phyloP scores from a whole-genome alignment of 139 green algal species.

The Micractinium conductrix region DNA sequence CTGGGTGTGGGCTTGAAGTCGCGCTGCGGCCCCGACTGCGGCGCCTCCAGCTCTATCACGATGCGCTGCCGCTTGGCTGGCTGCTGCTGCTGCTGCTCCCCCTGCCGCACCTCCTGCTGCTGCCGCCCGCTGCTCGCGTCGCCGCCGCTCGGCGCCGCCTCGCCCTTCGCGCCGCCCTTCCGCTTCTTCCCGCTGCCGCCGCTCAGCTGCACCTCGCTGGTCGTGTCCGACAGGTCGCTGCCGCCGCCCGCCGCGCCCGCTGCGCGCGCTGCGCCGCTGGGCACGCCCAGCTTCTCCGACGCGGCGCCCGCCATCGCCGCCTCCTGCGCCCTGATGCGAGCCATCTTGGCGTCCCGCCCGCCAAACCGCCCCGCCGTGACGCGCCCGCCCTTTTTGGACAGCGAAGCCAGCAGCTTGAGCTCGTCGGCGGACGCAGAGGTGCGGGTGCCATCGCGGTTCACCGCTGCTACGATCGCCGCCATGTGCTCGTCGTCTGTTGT shows the following conservation, averaged over 20 bases:
- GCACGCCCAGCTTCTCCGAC: constrained; percentile 32
- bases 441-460: constrained; percentile 75
- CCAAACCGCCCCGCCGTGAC: constrained; percentile 63
- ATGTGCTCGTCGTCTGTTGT: constrained; percentile 25
- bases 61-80: constrained; percentile 44
- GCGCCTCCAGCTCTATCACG: constrained; percentile 44
- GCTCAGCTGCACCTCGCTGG: constrained; percentile 35
- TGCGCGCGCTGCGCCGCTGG: background rate
- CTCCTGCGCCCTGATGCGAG: constrained; percentile 73
- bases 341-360: constrained; percentile 82
- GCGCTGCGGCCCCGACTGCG: background rate
- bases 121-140: too few relatives aligned
- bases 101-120: constrained; percentile 10
- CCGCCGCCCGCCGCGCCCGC: background rate
- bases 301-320: constrained; percentile 25
- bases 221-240: constrained; percentile 40
- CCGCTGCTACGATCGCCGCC: background rate
- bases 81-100: background rate
- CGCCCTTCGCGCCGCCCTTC: background rate
- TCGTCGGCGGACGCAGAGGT: constrained; percentile 61
- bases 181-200: constrained; percentile 31
- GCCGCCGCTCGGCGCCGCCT: constrained; percentile 7
- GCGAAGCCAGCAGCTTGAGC: constrained; percentile 63
- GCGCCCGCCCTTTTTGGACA: constrained; percentile 66
- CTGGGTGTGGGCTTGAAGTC: constrained; percentile 43